Percentiles rank a stretch among this genome's conserved stretches.
phyloP scores from a whole-genome alignment of 228 moss, liverwort and hornwort species.

The Sphagnum fallax region DNA sequence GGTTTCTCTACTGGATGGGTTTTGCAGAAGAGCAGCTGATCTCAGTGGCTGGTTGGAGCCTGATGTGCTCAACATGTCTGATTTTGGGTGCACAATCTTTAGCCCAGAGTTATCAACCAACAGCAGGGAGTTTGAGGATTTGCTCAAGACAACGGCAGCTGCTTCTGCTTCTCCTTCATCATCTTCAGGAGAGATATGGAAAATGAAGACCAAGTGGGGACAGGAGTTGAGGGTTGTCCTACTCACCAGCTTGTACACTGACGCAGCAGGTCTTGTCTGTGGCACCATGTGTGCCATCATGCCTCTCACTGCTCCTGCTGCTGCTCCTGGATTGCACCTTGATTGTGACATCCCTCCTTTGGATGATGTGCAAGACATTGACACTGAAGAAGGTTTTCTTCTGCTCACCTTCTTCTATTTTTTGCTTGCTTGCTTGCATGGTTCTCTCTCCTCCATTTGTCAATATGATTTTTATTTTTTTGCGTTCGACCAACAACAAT shows the following conservation, averaged over 20 bases:
- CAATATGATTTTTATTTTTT: too few relatives aligned
- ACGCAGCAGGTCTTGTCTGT: conserved; percentile 13
- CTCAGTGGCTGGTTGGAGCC: conserved; percentile 41
- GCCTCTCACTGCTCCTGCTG: conserved; percentile 16
- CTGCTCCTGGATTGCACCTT: conserved; percentile 6
- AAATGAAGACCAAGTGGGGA: conserved; percentile 44
- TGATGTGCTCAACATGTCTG: conserved; percentile 30
- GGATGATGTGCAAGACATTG: conserved; percentile 33
- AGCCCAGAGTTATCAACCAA: conserved; percentile 10
- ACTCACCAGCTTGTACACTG: conserved; percentile 30
- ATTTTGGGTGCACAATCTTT: conserved; percentile 21
- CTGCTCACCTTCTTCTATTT: background rate
- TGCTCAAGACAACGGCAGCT: conserved; percentile 26
- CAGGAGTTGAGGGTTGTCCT: conserved; percentile 24
- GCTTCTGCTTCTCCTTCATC: conserved; percentile 14
- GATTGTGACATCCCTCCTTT: conserved; percentile 25
- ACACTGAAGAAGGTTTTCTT: conserved; percentile 20
- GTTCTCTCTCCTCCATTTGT: background rate
- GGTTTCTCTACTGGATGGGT: too few relatives aligned
- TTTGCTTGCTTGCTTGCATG: background rate
- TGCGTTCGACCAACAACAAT: background rate
- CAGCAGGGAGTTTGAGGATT: conserved; percentile 31
- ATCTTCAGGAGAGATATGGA: conserved; percentile 27
- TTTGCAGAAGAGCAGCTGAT: conserved; percentile 34
- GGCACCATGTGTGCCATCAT: conserved; percentile 39